Conservation (phyloP, 176 grass and related monocot genomes). For the Carex littledalei region DNA sequence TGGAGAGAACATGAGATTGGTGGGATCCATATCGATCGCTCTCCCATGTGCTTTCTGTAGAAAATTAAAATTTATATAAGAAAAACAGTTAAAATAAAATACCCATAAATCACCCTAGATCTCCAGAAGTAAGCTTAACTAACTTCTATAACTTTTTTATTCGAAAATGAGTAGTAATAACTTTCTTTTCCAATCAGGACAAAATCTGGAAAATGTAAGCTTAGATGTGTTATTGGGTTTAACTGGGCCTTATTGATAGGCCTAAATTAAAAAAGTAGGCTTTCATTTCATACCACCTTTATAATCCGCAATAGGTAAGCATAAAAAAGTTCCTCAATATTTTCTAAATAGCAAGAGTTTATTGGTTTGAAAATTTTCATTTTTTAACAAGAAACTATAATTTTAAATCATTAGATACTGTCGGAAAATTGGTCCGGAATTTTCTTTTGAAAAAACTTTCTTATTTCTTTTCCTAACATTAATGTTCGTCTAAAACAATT, state of each 20-base stretch:
- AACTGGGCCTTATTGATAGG: neutral
- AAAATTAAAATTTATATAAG: neutral
- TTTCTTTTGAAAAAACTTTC: too few species aligned
- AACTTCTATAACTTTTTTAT: neutral
- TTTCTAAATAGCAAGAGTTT: too few species aligned
- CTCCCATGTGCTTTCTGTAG: slow-evolving; percentile 15
- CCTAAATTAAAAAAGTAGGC: neutral
- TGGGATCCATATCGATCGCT: neutral
- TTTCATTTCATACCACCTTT: neutral
- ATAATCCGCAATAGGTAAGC: too few species aligned
- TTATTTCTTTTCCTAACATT: too few species aligned
- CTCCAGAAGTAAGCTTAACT: neutral
- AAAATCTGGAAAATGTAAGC: neutral
- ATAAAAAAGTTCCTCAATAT: too few species aligned
- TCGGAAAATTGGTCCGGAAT: too few species aligned
- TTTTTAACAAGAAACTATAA: too few species aligned
- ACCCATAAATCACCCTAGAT: neutral
- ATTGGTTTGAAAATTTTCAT: too few species aligned
- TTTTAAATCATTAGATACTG: too few species aligned
- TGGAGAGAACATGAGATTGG: slow-evolving; percentile 5
- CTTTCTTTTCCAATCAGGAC: neutral
- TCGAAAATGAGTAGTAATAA: neutral
- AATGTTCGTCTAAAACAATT: too few species aligned
- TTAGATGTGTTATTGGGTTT: neutral
- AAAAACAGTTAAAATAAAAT: neutral